A percentile compares a stretch with the other conserved stretches of the same genome.
Conservation (phyloP, 2,329 filamentous ascomycete genomes). For the Aspergillus costaricaensis region DNA sequence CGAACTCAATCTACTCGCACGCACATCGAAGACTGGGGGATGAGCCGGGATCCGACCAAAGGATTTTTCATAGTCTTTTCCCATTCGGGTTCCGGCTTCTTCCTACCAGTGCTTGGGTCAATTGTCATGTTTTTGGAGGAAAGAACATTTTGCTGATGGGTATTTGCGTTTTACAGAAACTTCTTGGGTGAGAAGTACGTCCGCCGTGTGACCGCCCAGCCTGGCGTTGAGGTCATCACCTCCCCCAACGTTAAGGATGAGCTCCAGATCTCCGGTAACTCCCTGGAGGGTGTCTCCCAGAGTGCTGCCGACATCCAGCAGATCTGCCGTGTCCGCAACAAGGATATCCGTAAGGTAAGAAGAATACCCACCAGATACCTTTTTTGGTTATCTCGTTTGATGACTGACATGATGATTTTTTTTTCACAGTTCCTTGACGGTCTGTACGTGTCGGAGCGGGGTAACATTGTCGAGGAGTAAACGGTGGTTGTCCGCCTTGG, state of each 20-base stretch:
- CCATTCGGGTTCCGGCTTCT: neutral
- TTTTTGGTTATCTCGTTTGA: neutral
- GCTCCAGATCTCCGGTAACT: constrained; percentile 90
- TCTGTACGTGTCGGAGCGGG: constrained; percentile 99
- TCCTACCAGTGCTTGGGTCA: neutral
- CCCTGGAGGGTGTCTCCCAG: constrained; percentile 95
- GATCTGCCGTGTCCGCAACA: constrained; percentile 99
- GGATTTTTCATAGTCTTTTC: neutral
- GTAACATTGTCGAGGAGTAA: constrained; percentile 76
- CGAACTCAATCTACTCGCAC: neutral
- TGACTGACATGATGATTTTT: neutral
- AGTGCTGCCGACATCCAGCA: constrained; percentile 99
- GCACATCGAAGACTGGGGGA: neutral
- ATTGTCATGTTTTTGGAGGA: neutral
- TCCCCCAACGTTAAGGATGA: constrained; percentile 97
- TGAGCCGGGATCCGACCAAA: neutral
- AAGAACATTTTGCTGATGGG: constrained; percentile 30
- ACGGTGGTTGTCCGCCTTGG: constrained; percentile 36
- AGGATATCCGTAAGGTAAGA: constrained; percentile 99
- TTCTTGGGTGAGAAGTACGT: constrained; percentile 99
- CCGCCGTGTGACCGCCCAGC: constrained; percentile 83
- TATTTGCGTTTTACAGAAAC: constrained; percentile 62
- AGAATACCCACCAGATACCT: neutral
- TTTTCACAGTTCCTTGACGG: constrained; percentile 87
- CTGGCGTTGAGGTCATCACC: constrained; percentile 85